These are phyloP conservation scores for Geotrichum restrictum DNA, from an alignment of 1,139 yeast genomes.

Conservation along the genomic window DNA sequence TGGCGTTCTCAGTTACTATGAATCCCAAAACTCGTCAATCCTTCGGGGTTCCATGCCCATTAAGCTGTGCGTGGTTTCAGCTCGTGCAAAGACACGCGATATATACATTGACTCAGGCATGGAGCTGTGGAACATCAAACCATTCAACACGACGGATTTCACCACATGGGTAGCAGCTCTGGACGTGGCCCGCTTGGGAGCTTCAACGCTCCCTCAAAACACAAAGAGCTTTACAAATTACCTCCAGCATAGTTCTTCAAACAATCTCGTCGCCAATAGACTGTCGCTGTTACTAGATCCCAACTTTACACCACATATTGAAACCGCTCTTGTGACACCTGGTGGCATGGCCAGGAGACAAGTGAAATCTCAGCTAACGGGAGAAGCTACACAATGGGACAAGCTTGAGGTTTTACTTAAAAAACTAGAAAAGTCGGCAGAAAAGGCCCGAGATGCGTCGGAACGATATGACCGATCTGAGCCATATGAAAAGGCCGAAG, in stretches of 20 bases:
- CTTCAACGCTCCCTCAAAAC: slow-evolving; percentile 13
- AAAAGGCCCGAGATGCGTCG: not conserved
- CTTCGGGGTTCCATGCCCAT: slow-evolving; percentile 92
- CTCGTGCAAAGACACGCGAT: slow-evolving; percentile 62
- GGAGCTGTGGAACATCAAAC: slow-evolving; percentile 88
- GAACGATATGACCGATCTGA: not conserved
- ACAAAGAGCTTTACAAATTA: not conserved
- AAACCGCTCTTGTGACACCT: not conserved
- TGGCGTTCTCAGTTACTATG: slow-evolving; percentile 78
- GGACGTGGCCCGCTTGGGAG: slow-evolving; percentile 41
- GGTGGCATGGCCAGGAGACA: not conserved
- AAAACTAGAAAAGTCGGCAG: slow-evolving; percentile 3
- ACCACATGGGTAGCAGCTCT: slow-evolving; percentile 79
- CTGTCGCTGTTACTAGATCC: not conserved
- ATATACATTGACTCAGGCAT: slow-evolving; percentile 89
- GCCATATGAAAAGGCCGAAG: no score
- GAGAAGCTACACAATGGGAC: slow-evolving; percentile 4
- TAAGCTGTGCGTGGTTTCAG: slow-evolving; percentile 73
- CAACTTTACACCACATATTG: not conserved
- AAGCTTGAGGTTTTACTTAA: not conserved
- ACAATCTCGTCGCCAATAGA: not conserved
- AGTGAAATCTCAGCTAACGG: not conserved
- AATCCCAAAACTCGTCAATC: slow-evolving; percentile 62
- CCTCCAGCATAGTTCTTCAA: not conserved
- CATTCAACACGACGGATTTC: slow-evolving; percentile 62